Evolutionary conservation across 352 stramenopile species (phyloP), one percentile per base, ranked within the genome.

Genomic region (Pythium oligandrum): DNA sequence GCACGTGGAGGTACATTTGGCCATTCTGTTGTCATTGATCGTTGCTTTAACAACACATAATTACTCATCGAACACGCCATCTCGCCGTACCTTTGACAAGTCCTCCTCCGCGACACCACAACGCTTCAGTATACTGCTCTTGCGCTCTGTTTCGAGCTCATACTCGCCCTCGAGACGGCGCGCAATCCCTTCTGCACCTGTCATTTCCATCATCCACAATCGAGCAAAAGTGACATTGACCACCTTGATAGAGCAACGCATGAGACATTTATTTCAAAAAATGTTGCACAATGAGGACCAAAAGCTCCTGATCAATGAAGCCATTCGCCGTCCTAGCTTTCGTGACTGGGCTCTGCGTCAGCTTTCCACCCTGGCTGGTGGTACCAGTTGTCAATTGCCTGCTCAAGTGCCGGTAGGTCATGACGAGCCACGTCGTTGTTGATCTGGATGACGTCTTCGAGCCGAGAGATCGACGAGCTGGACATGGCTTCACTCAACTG

Each of bases 1-100:
- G 59, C 34, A 78, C 67, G 38, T 78, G 66, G 11, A 82, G 59
- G 43, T 76, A 69, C 56, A 78, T 55, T 51, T 77, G 69, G 0
- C 66, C 72, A 53, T 77, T 74, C 72, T 82, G 57, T 44, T 12
- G 17, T 4, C 17, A 36, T 11, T 3, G 31, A n/a, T 44, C 11
- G 36, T 6, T 48, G 46, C 1, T 10, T 26, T 43, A 26, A 12
- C 11, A 48, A 26, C 4, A 44, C 8, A n/a, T 11, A 53, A 46
- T 40, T 32, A 30, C 30, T 26, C 17, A 26, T 26, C 17, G 17
- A 26, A 26, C 17, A 26, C 17, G 38, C 38, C 38, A 35, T 31
- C 4, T 9, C 45, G 17, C 8, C 38, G 37, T 34, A 78, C 72
- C 57, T 76, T 76, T 11, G 72, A 82, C 5, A 82, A 54, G 11